These are phyloP conservation scores for Penicillium nordicum DNA, from an alignment of 2,329 filamentous ascomycete species.

Conservation along the genomic window DNA sequence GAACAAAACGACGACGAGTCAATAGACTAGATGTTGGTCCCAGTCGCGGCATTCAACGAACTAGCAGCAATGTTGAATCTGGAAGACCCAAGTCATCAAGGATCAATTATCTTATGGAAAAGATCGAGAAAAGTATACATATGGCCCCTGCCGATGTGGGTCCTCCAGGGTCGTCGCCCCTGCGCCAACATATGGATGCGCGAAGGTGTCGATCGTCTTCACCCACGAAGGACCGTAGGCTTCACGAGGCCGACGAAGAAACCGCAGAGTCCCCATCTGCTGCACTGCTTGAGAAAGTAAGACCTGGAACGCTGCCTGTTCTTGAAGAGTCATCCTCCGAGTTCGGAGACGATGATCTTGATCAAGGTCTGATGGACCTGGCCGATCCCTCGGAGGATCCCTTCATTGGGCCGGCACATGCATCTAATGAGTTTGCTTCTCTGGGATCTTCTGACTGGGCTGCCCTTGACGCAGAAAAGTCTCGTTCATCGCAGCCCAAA, in stretches of 20 bases:
- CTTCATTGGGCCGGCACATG: conserved; percentile 19
- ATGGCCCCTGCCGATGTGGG: conserved; percentile 30
- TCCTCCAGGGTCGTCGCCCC: conserved; percentile 45
- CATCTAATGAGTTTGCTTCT: conserved; percentile 14
- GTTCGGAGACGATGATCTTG: conserved; percentile 49
- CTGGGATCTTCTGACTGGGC: conserved; percentile 19
- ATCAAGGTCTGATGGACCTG: conserved; percentile 45
- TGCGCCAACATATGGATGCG: conserved; percentile 34
- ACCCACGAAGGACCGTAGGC: conserved; percentile 26
- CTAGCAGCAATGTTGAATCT: conserved; percentile 40
- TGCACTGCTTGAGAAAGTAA: background rate
- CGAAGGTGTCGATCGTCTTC: conserved; percentile 33
- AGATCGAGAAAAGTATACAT: conserved; percentile 55
- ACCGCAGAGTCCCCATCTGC: background rate
- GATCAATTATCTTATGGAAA: conserved; percentile 61
- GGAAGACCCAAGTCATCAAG: conserved; percentile 44
- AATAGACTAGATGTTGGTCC: conserved; percentile 48
- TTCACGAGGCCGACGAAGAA: background rate
- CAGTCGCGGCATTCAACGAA: conserved; percentile 44
- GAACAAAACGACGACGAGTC: conserved; percentile 60
- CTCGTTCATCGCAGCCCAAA: conserved; percentile 1
- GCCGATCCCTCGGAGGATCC: conserved; percentile 34
- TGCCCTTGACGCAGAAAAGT: conserved; percentile 12
- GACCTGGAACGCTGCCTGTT: conserved; percentile 3
- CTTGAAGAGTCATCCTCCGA: conserved; percentile 39